Base-by-base conservation (phyloP, 2,329 filamentous ascomycete genomes). In the Gaeumannomyces sp. region DNA sequence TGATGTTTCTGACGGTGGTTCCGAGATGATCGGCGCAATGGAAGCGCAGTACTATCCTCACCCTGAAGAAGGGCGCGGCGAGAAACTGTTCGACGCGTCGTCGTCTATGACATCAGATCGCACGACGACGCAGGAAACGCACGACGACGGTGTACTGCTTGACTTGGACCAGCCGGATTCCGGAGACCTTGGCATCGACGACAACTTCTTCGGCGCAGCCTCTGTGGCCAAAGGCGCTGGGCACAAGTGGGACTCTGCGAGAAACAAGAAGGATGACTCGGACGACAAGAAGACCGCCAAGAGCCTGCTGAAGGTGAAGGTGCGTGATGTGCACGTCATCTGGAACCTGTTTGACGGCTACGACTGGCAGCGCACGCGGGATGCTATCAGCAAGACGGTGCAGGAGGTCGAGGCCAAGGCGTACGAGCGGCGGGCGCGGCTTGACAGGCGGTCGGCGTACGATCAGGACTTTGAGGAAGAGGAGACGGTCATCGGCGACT, bases 321-420 rank as follows among this genome's bases (percentile, higher is more conserved):
- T 98, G 22, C 88, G 91, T 31, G 92, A 97, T 72, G 89, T 97
- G 7, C 92, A 98, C 73, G 80, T 97, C 63, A 97, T 98, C 66
- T 99, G 95, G 95, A 96, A 99, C 72, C 80, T 99, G 1, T 97
- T 95, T 75, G 95, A 99, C 78, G 95, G 95, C 1, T 99, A 97
- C 73, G 96, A 99, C 76, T 99, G 96, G 96, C 85, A 89, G 70
- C 85, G 86, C 59, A 99, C 96, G 0, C 85, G 94, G 59, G 90
- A 95, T 67, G 86, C 89, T 4, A 97, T 99, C 65, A 88, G 88
- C 28, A 91, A 94, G 72, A 93, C 92, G 8, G 93, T 99, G 2
- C 87, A 95, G 66, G 89, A 96, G 64, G 89, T 99, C 1, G 92
- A 99, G 76, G 82, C 83, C 59, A 92, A 89, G 74, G 93, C 92